Conservation (phyloP, 257 asterid genomes). For the Galeopsis tetrahit region DNA sequence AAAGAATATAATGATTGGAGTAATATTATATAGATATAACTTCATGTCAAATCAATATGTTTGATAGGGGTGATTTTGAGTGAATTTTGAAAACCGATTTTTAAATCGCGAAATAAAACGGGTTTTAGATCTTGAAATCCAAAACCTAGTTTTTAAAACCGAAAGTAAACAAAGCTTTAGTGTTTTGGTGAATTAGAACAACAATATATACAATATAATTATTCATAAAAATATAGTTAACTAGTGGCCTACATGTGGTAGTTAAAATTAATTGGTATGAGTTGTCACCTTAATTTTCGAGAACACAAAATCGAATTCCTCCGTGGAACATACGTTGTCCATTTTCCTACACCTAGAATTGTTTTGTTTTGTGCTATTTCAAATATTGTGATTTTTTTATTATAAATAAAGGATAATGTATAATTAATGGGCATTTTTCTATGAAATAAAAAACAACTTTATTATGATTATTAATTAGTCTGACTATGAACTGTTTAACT, state of each 20-base stretch:
- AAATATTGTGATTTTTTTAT: background rate
- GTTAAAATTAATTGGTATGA: conserved; percentile 34
- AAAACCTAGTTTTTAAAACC: too few species aligned
- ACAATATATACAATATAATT: too few species aligned
- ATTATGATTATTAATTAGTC: background rate
- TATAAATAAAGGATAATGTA: background rate
- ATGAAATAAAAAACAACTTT: background rate
- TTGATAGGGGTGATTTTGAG: too few species aligned
- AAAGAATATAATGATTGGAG: too few species aligned
- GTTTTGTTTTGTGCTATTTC: background rate
- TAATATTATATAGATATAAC: too few species aligned
- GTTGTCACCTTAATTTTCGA: conserved; percentile 42
- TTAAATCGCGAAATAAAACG: too few species aligned
- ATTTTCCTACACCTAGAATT: conserved; percentile 33
- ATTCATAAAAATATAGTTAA: background rate
- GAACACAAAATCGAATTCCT: conserved; percentile 35
- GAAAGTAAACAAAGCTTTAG: too few species aligned
- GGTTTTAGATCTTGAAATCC: too few species aligned
- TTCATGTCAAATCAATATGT: too few species aligned
- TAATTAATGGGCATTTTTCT: background rate
- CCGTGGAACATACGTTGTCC: conserved; percentile 63
- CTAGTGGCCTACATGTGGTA: conserved; percentile 36
- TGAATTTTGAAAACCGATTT: too few species aligned
- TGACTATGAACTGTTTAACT: conserved; percentile 29
- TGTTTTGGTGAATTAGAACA: too few species aligned